These are phyloP conservation scores for Amanita pallidorosea DNA, from an alignment of 768 basidiomycete genomes.

Conservation along the genomic window DNA sequence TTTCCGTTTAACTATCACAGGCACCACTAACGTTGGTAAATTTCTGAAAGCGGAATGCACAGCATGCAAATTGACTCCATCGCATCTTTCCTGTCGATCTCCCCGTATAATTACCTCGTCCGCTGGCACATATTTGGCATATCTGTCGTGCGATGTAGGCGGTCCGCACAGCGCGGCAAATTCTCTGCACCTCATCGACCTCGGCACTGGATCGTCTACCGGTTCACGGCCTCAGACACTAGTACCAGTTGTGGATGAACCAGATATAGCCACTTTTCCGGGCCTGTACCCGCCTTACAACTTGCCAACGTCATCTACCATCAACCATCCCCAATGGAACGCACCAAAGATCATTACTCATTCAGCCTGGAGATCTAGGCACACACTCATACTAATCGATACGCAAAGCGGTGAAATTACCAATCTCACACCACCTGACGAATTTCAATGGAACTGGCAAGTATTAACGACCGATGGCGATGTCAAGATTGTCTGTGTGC, in stretches of 20 bases:
- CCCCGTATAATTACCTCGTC: constrained; percentile 25
- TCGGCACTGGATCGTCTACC: constrained; percentile 12
- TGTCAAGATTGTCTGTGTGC: constrained; percentile 31
- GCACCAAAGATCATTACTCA: constrained; percentile 27
- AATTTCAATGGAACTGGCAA: constrained; percentile 27
- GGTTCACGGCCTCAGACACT: neutral
- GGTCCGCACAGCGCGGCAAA: constrained; percentile 53
- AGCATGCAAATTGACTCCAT: constrained; percentile 29
- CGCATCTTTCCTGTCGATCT: constrained; percentile 21
- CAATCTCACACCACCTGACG: constrained; percentile 18
- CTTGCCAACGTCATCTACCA: constrained; percentile 30
- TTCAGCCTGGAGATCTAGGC: constrained; percentile 45
- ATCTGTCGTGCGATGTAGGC: constrained; percentile 42
- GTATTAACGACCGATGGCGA: constrained; percentile 38
- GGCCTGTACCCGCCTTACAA: constrained; percentile 49
- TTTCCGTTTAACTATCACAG: constrained; percentile 35
- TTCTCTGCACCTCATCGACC: constrained; percentile 33
- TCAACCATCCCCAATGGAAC: constrained; percentile 12
- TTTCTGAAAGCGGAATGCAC: constrained; percentile 8
- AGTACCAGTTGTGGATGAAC: neutral
- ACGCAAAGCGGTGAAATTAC: constrained; percentile 26
- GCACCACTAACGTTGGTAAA: constrained; percentile 4
- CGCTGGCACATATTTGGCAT: constrained; percentile 26
- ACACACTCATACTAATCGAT: constrained; percentile 34
- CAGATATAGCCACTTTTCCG: constrained; percentile 29